phyloP scores from a whole-genome alignment of 2,329 filamentous ascomycete genomes.

The Chaetomium olivaceum region DNA sequence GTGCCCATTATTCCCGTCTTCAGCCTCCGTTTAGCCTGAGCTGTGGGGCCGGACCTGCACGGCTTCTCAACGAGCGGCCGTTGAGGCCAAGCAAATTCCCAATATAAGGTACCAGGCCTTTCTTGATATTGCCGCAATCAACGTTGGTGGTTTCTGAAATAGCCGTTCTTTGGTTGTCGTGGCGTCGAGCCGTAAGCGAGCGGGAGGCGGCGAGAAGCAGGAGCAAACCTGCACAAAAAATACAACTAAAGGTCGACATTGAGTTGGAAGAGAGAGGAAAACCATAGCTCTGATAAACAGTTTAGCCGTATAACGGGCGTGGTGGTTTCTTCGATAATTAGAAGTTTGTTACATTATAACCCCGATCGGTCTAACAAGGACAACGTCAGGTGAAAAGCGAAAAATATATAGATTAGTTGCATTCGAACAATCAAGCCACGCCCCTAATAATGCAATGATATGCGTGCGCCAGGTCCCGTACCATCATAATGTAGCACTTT shows the following conservation, averaged over 20 bases:
- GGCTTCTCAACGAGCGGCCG: neutral
- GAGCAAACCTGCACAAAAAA: neutral
- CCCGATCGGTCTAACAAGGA: neutral
- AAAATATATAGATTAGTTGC: neutral
- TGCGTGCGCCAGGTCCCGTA: neutral
- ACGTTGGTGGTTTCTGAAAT: constrained; percentile 5
- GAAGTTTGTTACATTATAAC: neutral
- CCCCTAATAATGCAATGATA: neutral
- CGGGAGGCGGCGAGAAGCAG: neutral
- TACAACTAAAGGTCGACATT: neutral
- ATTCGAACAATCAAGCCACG: neutral
- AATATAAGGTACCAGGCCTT: neutral
- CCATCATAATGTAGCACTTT: neutral
- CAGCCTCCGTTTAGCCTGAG: constrained; percentile 29
- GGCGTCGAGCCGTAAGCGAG: neutral
- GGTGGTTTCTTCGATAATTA: neutral
- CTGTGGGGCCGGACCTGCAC: neutral
- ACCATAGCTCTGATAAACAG: neutral
- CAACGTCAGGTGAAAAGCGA: neutral
- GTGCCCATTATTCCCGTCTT: constrained; percentile 11
- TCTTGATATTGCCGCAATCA: constrained; percentile 9
- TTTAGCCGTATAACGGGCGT: too few relatives aligned
- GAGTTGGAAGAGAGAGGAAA: neutral
- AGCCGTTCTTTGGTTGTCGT: constrained; percentile 8
- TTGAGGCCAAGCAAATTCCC: neutral